Base-by-base conservation (phyloP, 1,284 basidiomycete genomes). In the Kalmanozyma brasiliensis region DNA sequence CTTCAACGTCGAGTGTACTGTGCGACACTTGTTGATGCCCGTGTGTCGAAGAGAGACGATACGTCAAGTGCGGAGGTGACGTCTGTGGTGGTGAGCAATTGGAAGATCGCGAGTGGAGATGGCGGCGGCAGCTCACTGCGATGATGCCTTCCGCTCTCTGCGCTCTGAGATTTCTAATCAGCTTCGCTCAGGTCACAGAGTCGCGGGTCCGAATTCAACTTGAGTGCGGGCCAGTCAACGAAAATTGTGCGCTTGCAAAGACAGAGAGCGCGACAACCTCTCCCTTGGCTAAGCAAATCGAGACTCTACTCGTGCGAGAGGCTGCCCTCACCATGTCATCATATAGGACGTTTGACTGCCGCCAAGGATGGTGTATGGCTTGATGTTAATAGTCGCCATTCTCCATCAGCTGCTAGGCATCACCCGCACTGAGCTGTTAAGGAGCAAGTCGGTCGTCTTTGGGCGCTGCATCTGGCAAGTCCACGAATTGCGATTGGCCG, bases 141-240 rank as follows among this genome's bases (percentile, higher is more conserved):
- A 29, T 17, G 33, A 59, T 36, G 37, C 53, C 56, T 65, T 65
- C 56, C 56, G 62, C 58, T 58, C 62, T n/a, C n/a, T n/a, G n/a
- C n/a, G n/a, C n/a, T n/a, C n/a, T n/a, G n/a, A n/a, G n/a, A 65
- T 59, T 65, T 65, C 51, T 59, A 65, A 65, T 59, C 62, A 42
- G 24, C 38, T 20, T 24, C 8, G 8, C 43, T 10, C 19, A n/a
- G n/a, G 14, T n/a, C 13, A 26, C n/a, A 43, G 13, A 29, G 19
- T 29, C 29, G 37, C 38, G 8, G 20, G 22, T 20, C 22, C 8
- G n/a, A 37, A 26, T 26, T 42, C 26, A 35, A 48, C 26, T 40
- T 14, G 30, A 44, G n/a, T n/a, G n/a, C n/a, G n/a, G n/a, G n/a
- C n/a, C n/a, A 49, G 26, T 10, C 41, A 8, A 8, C 19, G 37